These are phyloP conservation scores for Trichoderma orchidacearum DNA, from an alignment of 495 filamentous ascomycete genomes.

Conservation along the genomic window DNA sequence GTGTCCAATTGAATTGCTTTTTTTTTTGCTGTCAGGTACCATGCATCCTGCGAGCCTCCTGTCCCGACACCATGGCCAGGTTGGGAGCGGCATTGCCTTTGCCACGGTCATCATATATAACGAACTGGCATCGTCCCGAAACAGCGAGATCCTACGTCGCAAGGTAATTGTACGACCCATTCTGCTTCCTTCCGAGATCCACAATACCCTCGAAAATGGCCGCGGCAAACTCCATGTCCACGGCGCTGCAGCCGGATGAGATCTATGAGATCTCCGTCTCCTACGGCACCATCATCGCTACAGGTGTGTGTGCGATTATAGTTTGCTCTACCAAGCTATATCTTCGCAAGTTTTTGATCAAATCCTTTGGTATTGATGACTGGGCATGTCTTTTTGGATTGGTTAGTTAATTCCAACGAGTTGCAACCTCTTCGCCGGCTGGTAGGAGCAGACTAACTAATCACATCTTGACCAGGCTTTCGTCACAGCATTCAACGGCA, in stretches of 20 bases:
- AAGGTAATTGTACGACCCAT: background rate
- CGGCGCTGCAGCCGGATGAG: conserved; percentile 1
- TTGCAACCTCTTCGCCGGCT: too few species aligned
- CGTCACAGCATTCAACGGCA: background rate
- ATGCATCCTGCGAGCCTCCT: too few species aligned
- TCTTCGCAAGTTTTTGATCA: conserved; percentile 3
- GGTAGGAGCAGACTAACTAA: background rate
- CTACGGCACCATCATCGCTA: conserved; percentile 6
- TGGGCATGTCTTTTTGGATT: conserved; percentile 5
- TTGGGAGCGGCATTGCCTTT: too few species aligned
- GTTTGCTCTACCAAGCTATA: conserved; percentile 2
- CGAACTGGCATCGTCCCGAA: too few species aligned
- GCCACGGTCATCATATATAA: too few species aligned
- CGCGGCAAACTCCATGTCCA: background rate
- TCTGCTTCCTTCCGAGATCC: background rate
- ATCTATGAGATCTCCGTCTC: conserved; percentile 2
- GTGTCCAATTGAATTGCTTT: too few species aligned
- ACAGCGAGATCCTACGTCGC: too few species aligned
- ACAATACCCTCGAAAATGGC: background rate
- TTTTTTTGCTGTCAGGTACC: too few species aligned
- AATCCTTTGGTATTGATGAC: conserved; percentile 4
- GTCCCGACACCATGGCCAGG: too few species aligned
- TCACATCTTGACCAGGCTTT: background rate
- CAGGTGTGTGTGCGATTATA: conserved; percentile 2
- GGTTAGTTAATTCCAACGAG: conserved; percentile 2